phyloP scores from a whole-genome alignment of 495 filamentous ascomycete genomes.

The Bathelium albidoporum region DNA sequence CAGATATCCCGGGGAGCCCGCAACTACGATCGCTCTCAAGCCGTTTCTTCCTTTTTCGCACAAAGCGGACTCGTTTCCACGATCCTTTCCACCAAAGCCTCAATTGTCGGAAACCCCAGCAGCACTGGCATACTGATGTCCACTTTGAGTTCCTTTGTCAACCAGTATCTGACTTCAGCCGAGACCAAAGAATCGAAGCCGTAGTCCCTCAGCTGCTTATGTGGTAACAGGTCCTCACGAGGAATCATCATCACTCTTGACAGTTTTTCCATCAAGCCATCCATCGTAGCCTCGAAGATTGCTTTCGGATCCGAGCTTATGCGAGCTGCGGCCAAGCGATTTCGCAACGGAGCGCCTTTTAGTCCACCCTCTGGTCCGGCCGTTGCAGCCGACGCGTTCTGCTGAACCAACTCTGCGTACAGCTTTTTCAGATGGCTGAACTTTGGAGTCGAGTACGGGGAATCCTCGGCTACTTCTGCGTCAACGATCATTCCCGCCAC shows the following conservation, averaged over 20 bases:
- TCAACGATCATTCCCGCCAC: neutral
- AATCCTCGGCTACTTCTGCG: neutral
- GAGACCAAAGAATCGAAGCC: neutral
- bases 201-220: neutral
- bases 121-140: neutral
- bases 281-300: neutral
- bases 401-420: neutral
- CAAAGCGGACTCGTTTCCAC: neutral
- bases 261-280: neutral
- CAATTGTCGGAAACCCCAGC: neutral
- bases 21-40: too few relatives aligned
- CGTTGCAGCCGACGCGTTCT: neutral
- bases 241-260: constrained; percentile 1
- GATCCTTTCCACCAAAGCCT: neutral
- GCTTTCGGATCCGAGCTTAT: neutral
- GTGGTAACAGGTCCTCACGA: neutral
- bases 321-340: neutral
- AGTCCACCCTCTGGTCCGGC: neutral
- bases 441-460: neutral
- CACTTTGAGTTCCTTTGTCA: neutral
- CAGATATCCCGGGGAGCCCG: too few relatives aligned
- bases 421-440: neutral
- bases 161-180: neutral
- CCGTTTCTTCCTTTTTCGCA: neutral
- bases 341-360: neutral